Evolutionary conservation across 306 rosid species (phyloP), one percentile per base, ranked within the genome.

Genomic region (Acacia melanoxylon): DNA sequence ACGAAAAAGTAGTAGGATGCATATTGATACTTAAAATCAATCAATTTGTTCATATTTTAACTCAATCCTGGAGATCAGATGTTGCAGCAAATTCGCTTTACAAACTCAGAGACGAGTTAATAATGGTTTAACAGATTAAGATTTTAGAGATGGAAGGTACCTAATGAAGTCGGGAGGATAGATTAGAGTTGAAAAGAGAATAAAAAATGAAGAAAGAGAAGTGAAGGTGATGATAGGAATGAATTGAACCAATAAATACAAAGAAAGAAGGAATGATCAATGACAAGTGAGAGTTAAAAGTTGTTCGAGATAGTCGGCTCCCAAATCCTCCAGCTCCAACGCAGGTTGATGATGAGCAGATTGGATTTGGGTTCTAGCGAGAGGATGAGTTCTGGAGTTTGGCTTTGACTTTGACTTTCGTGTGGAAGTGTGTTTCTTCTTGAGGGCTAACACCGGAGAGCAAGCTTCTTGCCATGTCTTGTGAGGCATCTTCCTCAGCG

Each of bases 371-470:
- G 41, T 37, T 6, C 5, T 37, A 8, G 41, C 8, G 41, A 37
- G 8, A 37, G 41, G 41, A 37, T 37, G 41, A 37, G 41, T 37
- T 37, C 41, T 37, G 41, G 41, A 37, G 41, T 37, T 37, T 37
- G 8, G 6, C 6, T 37, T 35, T 35, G 40, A 72, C 25, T 81
- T 85, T 3, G 78, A 76, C 25, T 70, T 85, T 59, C 29, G 80
- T 25, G 85, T 82, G 81, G 83, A 71, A 72, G 71, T 80, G 70
- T 87, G 88, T 22, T 85, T 87, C 40, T 84, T 82, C 82, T 93
- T 93, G 22, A 93, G 93, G 6, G 94, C 97, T 76, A 91, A 66
- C 2, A 90, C 94, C 4, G 98, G 98, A 1, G 98, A 93, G n/a
- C 86, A 81, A 2, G 88, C 94, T 5, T 83, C 74, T 33, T 85